phyloP scores from a whole-genome alignment of 306 rosid genomes.

The Trichosanthes cucumerina region DNA sequence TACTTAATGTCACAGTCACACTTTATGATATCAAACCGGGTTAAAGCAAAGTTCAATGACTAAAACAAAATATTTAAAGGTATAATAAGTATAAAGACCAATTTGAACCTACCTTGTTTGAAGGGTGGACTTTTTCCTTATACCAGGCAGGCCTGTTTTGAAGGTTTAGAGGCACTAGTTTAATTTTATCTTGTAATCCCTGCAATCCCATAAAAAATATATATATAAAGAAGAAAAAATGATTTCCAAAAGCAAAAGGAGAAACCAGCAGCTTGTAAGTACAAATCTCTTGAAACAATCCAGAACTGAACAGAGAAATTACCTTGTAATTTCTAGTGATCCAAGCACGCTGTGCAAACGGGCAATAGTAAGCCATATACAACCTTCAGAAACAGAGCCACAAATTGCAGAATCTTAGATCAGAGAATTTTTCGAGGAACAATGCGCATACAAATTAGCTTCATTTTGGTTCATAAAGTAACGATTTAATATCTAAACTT shows the following conservation, averaged over 20 bases:
- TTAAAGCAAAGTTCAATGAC: background rate
- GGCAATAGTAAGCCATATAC: conserved; percentile 44
- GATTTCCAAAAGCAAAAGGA: background rate
- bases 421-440: background rate
- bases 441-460: background rate
- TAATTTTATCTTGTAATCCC: conserved; percentile 60
- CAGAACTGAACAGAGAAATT: background rate
- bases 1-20: background rate
- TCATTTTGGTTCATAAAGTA: too few relatives aligned
- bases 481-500: too few relatives aligned
- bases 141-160: conserved; percentile 68
- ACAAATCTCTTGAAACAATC: background rate
- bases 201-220: conserved; percentile 11
- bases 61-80: background rate
- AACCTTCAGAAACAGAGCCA: conserved; percentile 28
- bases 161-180: conserved; percentile 52
- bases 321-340: conserved; percentile 79
- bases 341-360: conserved; percentile 83
- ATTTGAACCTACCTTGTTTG: conserved; percentile 32
- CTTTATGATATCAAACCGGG: background rate
- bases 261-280: background rate
- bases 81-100: background rate
- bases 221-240: background rate
- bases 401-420: background rate
- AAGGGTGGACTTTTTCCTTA: conserved; percentile 61